Evolutionary conservation across 225 moss, liverwort and hornwort species (phyloP), one percentile per base, ranked within the genome.

Genomic region (Physcomitrellopsis africana): DNA sequence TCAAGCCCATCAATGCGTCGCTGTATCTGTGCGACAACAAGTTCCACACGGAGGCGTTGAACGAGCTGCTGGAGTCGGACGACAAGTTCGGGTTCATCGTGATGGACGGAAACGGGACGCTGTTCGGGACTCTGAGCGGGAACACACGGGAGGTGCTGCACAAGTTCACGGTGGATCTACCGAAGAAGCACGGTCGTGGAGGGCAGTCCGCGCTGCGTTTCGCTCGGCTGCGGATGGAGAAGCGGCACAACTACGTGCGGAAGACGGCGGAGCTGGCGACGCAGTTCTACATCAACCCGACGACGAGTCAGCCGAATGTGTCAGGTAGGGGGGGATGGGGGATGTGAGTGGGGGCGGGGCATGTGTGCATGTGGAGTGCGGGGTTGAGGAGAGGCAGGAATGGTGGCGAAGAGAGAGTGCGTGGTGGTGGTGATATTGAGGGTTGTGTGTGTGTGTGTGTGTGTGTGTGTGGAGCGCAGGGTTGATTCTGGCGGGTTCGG

Each of bases 71-170:
- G 67, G 96, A 96, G 69, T 96, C 96, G 0, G 94, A 96, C 72
- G 92, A 96, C 67, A 96, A 96, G 88, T 96, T 94, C 58, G 96
- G 96, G 66, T 94, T 96, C 75, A 96, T 96, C 18, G 91, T 94
- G 29, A 94, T 94, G 92, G 96, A 96, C 56, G 96, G 96, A 61
- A 96, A 96, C 62, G 96, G 96, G 44, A 96, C 91, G 27, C 73
- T 96, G 66, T 96, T 96, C 16, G 96, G 96, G 5, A 96, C 96
- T 0, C 72, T 96, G 59, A 94, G 94, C 68, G 96, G 94, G 51
- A 94, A 96, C 60, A 94, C 96, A 14, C 82, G 94, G 60, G 96
- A 96, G 69, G 92, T 96, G 32, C 79, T 96, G 67, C 92, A 96
- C 87, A 94, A 94, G 84, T 96, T 96, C 64, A 94, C 92, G 9